phyloP scores from a whole-genome alignment of 2,329 filamentous ascomycete species.

The Neopestalotiopsis sp. region DNA sequence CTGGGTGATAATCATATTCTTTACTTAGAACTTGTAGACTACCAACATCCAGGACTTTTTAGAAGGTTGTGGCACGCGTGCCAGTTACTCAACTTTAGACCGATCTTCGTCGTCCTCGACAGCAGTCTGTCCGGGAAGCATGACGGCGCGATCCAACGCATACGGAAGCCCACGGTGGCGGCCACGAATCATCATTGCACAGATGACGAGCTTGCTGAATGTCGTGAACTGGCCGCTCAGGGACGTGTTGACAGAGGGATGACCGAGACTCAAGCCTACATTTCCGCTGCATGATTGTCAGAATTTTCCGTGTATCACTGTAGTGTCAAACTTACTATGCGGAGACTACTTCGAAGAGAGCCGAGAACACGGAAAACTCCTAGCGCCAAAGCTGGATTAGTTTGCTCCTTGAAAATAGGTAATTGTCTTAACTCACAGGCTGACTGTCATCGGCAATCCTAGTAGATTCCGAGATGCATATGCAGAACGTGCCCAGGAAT shows the following conservation, averaged over 20 bases:
- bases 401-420: neutral
- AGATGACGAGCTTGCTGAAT: constrained; percentile 56
- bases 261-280: constrained; percentile 9
- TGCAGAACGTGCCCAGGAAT: constrained; percentile 43
- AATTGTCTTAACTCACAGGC: constrained; percentile 47
- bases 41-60: no score
- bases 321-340: constrained; percentile 52
- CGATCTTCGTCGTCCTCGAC: neutral
- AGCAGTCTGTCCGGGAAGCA: constrained; percentile 36
- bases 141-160: constrained; percentile 59
- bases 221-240: constrained; percentile 14
- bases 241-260: constrained; percentile 12
- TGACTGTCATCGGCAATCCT: constrained; percentile 41
- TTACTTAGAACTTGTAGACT: no score
- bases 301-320: no score
- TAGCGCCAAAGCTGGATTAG: neutral
- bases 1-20: no score
- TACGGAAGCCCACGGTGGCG: constrained; percentile 61
- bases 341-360: constrained; percentile 61
- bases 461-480: constrained; percentile 33
- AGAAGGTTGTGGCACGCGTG: neutral
- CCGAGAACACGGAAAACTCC: constrained; percentile 57
- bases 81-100: neutral
- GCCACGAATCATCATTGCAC: constrained; percentile 61
- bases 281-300: constrained; percentile 6